Percentiles rank a stretch among this genome's conserved stretches.
Evolutionary conservation across 2,329 filamentous ascomycete species (phyloP).

Genomic region (Fusarium xylarioides): DNA sequence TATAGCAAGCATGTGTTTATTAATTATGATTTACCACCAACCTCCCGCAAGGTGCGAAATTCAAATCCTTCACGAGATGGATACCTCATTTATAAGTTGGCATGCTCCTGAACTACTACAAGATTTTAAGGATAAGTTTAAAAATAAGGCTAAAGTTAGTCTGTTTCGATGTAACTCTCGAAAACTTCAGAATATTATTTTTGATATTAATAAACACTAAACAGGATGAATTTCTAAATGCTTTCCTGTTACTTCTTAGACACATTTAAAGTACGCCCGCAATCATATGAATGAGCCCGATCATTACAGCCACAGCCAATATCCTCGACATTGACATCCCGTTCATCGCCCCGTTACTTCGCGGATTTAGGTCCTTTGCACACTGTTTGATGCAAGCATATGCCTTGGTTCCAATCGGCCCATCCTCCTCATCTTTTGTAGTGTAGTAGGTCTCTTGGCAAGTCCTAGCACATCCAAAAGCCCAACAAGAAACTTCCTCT

Average conservation of each 20-base stretch:
- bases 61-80: not conserved
- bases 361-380: constrained; percentile 27
- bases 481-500: constrained; percentile 32
- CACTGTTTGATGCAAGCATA: constrained; percentile 30
- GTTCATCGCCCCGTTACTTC: not conserved
- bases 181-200: not conserved
- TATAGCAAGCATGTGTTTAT: not conserved
- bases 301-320: not conserved
- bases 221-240: not conserved
- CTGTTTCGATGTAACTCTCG: not conserved
- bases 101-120: not conserved
- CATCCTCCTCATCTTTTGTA: constrained; percentile 25
- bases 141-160: not conserved
- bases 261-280: not conserved
- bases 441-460: constrained; percentile 34
- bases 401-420: constrained; percentile 6
- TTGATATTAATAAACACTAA: not conserved
- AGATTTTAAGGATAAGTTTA: not conserved
- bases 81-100: not conserved
- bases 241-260: not conserved
- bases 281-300: not conserved
- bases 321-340: not conserved
- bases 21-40: too few relatives aligned
- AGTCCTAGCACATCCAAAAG: constrained; percentile 29
- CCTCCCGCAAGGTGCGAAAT: too few relatives aligned